These are phyloP conservation scores for Gossypium anomalum DNA, from an alignment of 345 rosid genomes.

Conservation along the genomic window DNA sequence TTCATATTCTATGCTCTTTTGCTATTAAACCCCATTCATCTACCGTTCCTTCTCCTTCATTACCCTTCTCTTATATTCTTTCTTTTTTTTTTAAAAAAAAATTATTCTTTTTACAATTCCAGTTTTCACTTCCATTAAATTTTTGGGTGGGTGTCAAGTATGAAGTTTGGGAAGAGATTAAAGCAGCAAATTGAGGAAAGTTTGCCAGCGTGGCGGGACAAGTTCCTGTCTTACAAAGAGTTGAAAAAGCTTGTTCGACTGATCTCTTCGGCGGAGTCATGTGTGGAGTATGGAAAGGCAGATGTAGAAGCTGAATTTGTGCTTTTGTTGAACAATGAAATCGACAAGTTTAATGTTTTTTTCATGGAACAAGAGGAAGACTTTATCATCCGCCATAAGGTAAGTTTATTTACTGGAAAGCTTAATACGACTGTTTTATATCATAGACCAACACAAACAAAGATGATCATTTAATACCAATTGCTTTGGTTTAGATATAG, in stretches of 20 bases:
- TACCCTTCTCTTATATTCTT: neutral
- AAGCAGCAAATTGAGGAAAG: slow-evolving; percentile 75
- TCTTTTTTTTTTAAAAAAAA: neutral
- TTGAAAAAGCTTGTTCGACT: slow-evolving; percentile 65
- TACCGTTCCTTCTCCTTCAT: neutral
- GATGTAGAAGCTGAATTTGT: slow-evolving; percentile 62
- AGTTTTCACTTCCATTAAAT: slow-evolving; percentile 11
- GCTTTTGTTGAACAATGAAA: slow-evolving; percentile 56
- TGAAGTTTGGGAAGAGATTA: slow-evolving; percentile 91
- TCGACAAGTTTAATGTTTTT: slow-evolving; percentile 82
- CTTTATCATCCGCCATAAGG: slow-evolving; percentile 76
- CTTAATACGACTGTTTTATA: neutral
- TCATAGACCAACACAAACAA: neutral
- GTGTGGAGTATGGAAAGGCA: slow-evolving; percentile 22
- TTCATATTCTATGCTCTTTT: slow-evolving; percentile 38
- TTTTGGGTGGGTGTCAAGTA: neutral
- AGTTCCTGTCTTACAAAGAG: slow-evolving; percentile 66
- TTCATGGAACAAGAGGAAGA: slow-evolving; percentile 91
- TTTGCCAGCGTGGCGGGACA: slow-evolving; percentile 76
- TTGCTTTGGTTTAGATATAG: neutral
- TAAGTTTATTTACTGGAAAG: slow-evolving; percentile 16
- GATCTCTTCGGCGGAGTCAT: slow-evolving; percentile 32
- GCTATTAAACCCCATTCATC: slow-evolving; percentile 6
- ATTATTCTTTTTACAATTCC: neutral
- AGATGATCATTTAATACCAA: neutral